A percentile compares a stretch with the other conserved stretches of the same genome.
phyloP scores from a whole-genome alignment of 2,329 filamentous ascomycete species.

The Chaetoscypha palmicola region DNA sequence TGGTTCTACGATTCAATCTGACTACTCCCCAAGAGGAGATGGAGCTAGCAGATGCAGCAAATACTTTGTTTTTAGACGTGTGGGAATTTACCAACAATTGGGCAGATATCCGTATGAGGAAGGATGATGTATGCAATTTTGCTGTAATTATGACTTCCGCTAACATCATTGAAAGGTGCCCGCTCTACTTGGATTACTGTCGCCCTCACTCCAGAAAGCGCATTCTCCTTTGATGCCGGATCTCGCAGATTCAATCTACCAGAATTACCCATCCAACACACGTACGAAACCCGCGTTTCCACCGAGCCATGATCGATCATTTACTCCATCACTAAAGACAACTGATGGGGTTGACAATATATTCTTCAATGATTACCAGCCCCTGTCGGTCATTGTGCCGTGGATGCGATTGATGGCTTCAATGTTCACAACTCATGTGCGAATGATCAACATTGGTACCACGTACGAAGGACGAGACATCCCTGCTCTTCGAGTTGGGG shows the following conservation, averaged over 20 bases:
- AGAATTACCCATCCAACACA: conserved; percentile 53
- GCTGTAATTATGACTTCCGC: conserved; percentile 2
- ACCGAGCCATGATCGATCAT: conserved; percentile 23
- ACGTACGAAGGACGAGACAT: conserved; percentile 86
- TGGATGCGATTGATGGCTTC: conserved; percentile 90
- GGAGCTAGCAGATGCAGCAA: conserved; percentile 64
- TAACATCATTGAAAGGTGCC: conserved; percentile 41
- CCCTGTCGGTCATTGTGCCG: conserved; percentile 65
- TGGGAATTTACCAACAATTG: conserved; percentile 80
- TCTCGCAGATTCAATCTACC: conserved; percentile 67
- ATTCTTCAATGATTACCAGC: conserved; percentile 92
- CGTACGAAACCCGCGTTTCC: conserved; percentile 18
- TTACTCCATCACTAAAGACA: conserved; percentile 28
- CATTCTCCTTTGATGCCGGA: conserved; percentile 75
- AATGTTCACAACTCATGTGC: conserved; percentile 79
- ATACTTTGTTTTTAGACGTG: conserved; percentile 76
- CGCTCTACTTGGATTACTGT: conserved; percentile 73
- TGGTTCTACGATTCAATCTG: conserved; percentile 86
- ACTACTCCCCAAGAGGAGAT: conserved; percentile 59
- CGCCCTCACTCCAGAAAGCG: conserved; percentile 61
- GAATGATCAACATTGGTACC: conserved; percentile 69
- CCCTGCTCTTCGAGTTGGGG: conserved; percentile 69
- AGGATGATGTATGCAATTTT: conserved; percentile 55
- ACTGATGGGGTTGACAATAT: conserved; percentile 52
- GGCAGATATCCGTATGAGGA: conserved; percentile 75